Percentiles rank a stretch among this genome's conserved stretches.
These are phyloP conservation scores for Phytophthora gonapodyides DNA, from an alignment of 352 stramenopile species.

Conservation along the genomic window DNA sequence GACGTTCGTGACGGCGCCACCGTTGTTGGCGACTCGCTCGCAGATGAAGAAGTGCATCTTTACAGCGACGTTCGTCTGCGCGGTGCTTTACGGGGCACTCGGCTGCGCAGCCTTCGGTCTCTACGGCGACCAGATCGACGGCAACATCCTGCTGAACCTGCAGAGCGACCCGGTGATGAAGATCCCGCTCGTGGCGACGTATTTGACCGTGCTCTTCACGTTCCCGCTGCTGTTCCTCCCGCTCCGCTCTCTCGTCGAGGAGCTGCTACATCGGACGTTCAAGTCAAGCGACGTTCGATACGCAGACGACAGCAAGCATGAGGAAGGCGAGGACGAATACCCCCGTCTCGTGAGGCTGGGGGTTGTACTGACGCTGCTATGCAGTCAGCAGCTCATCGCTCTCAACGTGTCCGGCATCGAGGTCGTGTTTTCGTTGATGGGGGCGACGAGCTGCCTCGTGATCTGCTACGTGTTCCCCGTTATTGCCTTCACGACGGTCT, in stretches of 20 bases:
- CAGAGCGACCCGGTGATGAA: conserved; percentile 47
- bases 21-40: conserved; percentile 24
- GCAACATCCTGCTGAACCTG: conserved; percentile 62
- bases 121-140: conserved; percentile 48
- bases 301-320: conserved; percentile 9
- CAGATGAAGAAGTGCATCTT: conserved; percentile 58
- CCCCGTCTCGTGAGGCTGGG: conserved; percentile 8
- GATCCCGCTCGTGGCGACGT: conserved; percentile 47
- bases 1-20: conserved; percentile 27
- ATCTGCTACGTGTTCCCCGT: conserved; percentile 60
- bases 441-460: conserved; percentile 48
- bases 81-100: conserved; percentile 55
- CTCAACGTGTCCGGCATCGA: conserved; percentile 53
- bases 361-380: conserved; percentile 30
- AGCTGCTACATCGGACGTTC: conserved; percentile 26
- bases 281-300: conserved; percentile 6
- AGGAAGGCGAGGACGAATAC: neutral
- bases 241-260: conserved; percentile 41
- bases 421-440: conserved; percentile 56
- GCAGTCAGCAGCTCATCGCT: conserved; percentile 36
- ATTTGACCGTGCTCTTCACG: conserved; percentile 48
- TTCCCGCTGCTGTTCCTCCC: conserved; percentile 62
- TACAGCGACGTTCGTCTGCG: conserved; percentile 43
- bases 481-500: conserved; percentile 50
- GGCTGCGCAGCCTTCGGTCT: conserved; percentile 48